Conservation (phyloP, 208 protist genomes). For the Porcisia deanei region DNA sequence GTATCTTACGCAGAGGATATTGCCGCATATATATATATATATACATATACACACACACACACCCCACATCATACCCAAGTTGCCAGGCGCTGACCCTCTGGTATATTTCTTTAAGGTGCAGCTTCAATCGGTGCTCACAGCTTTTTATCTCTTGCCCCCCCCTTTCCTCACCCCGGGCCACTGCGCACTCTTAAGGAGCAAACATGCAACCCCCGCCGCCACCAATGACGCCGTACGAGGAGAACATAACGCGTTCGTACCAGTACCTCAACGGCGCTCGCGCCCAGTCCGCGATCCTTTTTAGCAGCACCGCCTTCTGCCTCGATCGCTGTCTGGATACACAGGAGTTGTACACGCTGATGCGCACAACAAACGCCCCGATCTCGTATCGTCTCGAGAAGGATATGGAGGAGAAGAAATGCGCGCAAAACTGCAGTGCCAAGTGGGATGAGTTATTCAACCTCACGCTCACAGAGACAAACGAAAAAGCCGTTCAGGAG, state of each 20-base stretch:
- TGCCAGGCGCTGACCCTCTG: background rate
- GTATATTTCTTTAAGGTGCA: background rate
- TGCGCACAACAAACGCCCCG: slow-evolving; percentile 78
- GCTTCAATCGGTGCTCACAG: background rate
- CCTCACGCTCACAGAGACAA: slow-evolving; percentile 41
- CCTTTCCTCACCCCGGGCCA: background rate
- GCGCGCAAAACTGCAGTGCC: slow-evolving; percentile 65
- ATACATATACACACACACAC: background rate
- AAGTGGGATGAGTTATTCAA: slow-evolving; percentile 80
- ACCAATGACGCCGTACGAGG: slow-evolving; percentile 77
- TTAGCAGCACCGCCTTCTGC: slow-evolving; percentile 61
- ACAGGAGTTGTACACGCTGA: slow-evolving; percentile 86
- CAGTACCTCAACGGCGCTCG: slow-evolving; percentile 55
- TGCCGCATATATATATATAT: background rate
- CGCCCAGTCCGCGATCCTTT: slow-evolving; percentile 58
- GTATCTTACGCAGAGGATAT: background rate
- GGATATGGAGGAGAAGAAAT: slow-evolving; percentile 87
- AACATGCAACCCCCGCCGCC: slow-evolving; percentile 58
- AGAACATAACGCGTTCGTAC: slow-evolving; percentile 67
- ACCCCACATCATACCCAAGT: no score
- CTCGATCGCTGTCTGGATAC: slow-evolving; percentile 84
- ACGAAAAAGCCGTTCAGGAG: slow-evolving; percentile 49
- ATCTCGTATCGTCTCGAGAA: slow-evolving; percentile 76
- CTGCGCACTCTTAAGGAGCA: background rate
- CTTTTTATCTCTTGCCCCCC: background rate